Evolutionary conservation across 2,329 filamentous ascomycete species (phyloP), one percentile per base, ranked within the genome.

Genomic region (Daldinia eschscholtzii): DNA sequence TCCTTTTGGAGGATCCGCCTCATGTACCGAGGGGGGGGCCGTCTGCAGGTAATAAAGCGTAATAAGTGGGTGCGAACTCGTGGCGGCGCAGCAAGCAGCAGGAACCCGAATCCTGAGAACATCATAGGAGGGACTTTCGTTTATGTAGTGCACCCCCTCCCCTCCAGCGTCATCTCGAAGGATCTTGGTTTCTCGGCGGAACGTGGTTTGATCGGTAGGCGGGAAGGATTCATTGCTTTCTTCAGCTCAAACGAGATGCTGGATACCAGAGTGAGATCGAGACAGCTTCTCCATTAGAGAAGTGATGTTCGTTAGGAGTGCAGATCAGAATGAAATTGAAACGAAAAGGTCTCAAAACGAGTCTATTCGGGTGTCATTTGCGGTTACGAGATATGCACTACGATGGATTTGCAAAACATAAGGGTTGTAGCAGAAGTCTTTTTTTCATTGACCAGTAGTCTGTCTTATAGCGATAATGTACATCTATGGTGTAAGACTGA

Each of bases 11-110:
- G 66, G 66, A 69, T 65, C 30, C 55, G 64, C 68, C 20, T 23
- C 26, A 67, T 65, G 55, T 68, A 61, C 68, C 64, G 64, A 70
- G 37, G 33, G 33, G 7, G 1, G 33, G 6, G 7, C 12, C 20
- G 53, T 61, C 67, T 70, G 67, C 67, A 67, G 2, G 60, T 57
- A 64, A 69, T 61, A 58, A 57, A 59, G 52, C 39, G 57, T 67
- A 64, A 61, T 67, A 64, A 67, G 60, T 33, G 26, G 46, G 46
- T n/a, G 46, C 26, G 5, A 33, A 33, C 46, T 52, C 46, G 46
- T 52, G 46, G 46, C 63, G 57, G 64, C 57, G 41, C 33, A 35
- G 41, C 30, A 23, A 23, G 20, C 20, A 23, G 20, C 20, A 23
- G 20, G 20, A 23, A 23, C 52, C 12, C 2, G 30, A 55, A 55